A percentile compares a stretch with the other conserved stretches of the same genome.
phyloP scores from a whole-genome alignment of 108 stramenopile species.

The Phaeodactylum tricornutum region DNA sequence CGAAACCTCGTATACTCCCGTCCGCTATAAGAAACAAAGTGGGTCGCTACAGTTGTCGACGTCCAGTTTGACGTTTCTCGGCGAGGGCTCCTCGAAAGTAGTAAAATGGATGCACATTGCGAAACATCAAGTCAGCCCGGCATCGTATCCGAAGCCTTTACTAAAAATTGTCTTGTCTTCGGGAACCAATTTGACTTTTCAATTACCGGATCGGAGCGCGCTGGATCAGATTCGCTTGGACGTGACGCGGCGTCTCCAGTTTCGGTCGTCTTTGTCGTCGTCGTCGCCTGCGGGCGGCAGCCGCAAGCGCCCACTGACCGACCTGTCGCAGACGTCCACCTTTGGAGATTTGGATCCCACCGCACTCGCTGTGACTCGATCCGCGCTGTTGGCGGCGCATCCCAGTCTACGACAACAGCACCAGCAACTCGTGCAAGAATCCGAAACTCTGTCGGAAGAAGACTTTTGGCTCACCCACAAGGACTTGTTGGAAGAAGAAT shows the following conservation, averaged over 20 bases:
- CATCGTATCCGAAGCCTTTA: slow-evolving; percentile 58
- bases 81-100: background rate
- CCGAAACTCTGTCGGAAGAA: slow-evolving; percentile 57
- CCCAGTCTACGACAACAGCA: slow-evolving; percentile 75
- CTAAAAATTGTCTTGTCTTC: slow-evolving; percentile 42
- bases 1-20: background rate
- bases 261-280: slow-evolving; percentile 4
- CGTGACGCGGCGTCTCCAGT: slow-evolving; percentile 40
- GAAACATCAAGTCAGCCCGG: slow-evolving; percentile 86
- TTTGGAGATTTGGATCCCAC: slow-evolving; percentile 59
- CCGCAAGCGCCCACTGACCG: slow-evolving; percentile 22
- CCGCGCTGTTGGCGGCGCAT: slow-evolving; percentile 70
- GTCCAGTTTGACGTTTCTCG: background rate
- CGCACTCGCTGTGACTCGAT: slow-evolving; percentile 64
- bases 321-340: slow-evolving; percentile 13
- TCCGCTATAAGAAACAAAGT: background rate
- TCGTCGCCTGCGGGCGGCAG: background rate
- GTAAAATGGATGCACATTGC: slow-evolving; percentile 40
- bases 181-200: slow-evolving; percentile 46
- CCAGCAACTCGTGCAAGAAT: slow-evolving; percentile 57
- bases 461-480: slow-evolving; percentile 81
- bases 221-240: slow-evolving; percentile 63
- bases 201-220: slow-evolving; percentile 40
- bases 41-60: background rate
- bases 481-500: slow-evolving; percentile 62